A percentile compares a stretch with the other conserved stretches of the same genome.
phyloP scores from a whole-genome alignment of 805 yeast genomes.

The Jamesozyma rosinii region DNA sequence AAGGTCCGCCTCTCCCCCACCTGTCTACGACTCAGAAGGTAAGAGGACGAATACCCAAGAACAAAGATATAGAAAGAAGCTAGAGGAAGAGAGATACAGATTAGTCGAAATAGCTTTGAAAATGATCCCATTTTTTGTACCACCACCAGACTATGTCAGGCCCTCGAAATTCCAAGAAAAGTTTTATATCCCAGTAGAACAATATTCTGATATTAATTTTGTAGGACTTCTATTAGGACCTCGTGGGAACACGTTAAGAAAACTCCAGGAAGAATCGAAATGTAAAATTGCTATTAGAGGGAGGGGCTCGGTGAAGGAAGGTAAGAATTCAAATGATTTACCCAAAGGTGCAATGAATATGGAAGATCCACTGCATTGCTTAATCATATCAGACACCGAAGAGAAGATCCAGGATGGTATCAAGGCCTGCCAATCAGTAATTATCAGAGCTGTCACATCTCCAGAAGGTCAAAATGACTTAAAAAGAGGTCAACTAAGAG shows the following conservation, averaged over 20 bases:
- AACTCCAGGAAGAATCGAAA: conserved; percentile 75
- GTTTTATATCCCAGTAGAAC: conserved; percentile 72
- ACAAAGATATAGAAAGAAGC: conserved; percentile 45
- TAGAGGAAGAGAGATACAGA: conserved; percentile 72
- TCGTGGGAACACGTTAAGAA: conserved; percentile 81
- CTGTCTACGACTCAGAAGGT: conserved; percentile 76
- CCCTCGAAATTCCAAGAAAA: conserved; percentile 72
- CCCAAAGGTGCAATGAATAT: conserved; percentile 44
- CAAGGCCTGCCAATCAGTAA: conserved; percentile 60
- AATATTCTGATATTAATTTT: conserved; percentile 86
- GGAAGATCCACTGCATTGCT: conserved; percentile 81
- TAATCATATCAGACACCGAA: conserved; percentile 73
- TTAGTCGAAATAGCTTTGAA: conserved; percentile 69
- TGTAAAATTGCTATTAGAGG: conserved; percentile 90
- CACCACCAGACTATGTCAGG: conserved; percentile 69
- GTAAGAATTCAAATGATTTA: conserved; percentile 47
- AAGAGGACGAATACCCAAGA: conserved; percentile 81
- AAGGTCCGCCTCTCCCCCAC: conserved; percentile 84
- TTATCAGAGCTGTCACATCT: conserved; percentile 73
- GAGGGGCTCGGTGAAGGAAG: conserved; percentile 91
- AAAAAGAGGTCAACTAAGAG: conserved; percentile 83
- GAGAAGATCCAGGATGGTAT: conserved; percentile 71
- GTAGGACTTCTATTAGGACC: conserved; percentile 90
- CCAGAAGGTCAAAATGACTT: conserved; percentile 92
- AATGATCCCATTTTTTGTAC: conserved; percentile 62